phyloP scores from a whole-genome alignment of 208 protist species.

The Trypanosoma grayi region DNA sequence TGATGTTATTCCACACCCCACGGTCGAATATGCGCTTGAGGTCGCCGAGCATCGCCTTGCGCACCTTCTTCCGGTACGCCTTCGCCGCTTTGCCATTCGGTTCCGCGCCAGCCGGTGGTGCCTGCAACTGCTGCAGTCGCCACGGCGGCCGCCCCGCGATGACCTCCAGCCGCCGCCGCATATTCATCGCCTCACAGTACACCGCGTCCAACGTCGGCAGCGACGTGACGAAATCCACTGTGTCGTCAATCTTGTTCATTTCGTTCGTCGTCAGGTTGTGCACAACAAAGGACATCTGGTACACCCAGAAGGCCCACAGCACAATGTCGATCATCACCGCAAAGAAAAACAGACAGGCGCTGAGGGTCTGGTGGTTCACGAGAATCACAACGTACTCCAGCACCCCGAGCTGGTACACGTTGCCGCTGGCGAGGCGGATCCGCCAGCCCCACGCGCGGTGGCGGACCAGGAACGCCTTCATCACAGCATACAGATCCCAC shows the following conservation, averaged over 20 bases:
- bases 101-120: conserved; percentile 33
- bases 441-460: conserved; percentile 65
- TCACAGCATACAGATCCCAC: conserved; percentile 51
- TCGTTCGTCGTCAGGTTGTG: conserved; percentile 87
- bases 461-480: conserved; percentile 55
- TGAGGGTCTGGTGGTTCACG: conserved; percentile 53
- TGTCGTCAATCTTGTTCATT: conserved; percentile 85
- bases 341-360: conserved; percentile 73
- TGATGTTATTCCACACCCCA: conserved; percentile 65
- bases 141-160: conserved; percentile 54
- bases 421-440: conserved; percentile 22
- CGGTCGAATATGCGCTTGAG: conserved; percentile 72
- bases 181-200: conserved; percentile 56
- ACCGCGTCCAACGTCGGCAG: conserved; percentile 56
- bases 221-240: conserved; percentile 47
- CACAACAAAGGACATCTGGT: conserved; percentile 78
- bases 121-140: conserved; percentile 36
- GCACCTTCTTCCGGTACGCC: conserved; percentile 59
- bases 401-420: conserved; percentile 29
- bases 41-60: conserved; percentile 46
- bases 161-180: conserved; percentile 44
- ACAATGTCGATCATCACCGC: conserved; percentile 65
- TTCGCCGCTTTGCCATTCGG: conserved; percentile 41
- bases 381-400: conserved; percentile 69
- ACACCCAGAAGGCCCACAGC: conserved; percentile 76